A percentile compares a stretch with the other conserved stretches of the same genome.
phyloP scores from a whole-genome alignment of 345 rosid species.

The Mallotus nudiflorus region DNA sequence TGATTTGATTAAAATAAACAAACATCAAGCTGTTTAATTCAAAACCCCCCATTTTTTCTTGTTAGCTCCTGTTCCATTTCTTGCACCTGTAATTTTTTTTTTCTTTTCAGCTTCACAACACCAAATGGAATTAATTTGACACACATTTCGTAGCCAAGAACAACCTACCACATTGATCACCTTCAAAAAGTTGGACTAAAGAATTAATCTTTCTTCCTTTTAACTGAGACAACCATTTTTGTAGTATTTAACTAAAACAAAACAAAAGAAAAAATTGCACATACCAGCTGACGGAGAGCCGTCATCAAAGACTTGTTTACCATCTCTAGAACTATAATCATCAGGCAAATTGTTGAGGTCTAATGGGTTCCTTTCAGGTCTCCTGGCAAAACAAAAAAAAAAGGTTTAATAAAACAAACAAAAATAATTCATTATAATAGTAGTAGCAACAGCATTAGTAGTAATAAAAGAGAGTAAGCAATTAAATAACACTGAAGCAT shows the following conservation, averaged over 20 bases:
- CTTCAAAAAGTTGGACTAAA: background rate
- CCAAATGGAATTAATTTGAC: too few relatives aligned
- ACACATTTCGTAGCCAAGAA: too few relatives aligned
- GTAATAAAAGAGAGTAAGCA: slow-evolving; percentile 8
- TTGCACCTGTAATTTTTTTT: too few relatives aligned
- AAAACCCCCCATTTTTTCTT: too few relatives aligned
- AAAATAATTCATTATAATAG: background rate
- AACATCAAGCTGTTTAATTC: background rate
- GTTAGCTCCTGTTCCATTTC: too few relatives aligned
- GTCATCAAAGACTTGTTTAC: slow-evolving; percentile 54
- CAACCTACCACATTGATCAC: too few relatives aligned
- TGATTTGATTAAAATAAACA: too few relatives aligned
- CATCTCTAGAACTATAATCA: slow-evolving; percentile 56
- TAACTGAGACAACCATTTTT: background rate
- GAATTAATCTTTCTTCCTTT: background rate
- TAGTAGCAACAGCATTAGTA: too few relatives aligned
- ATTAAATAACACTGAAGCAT: background rate
- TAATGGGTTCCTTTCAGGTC: slow-evolving; percentile 68
- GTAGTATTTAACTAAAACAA: background rate
- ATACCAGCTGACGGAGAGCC: slow-evolving; percentile 68
- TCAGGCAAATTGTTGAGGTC: slow-evolving; percentile 99
- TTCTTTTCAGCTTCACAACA: too few relatives aligned
- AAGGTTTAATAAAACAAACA: slow-evolving; percentile 11
- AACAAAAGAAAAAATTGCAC: background rate
- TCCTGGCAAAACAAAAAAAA: slow-evolving; percentile 47